Percentiles rank a stretch among this genome's conserved stretches.
These are phyloP conservation scores for Jacaranda mimosifolia DNA, from an alignment of 257 asterid species.

Conservation along the genomic window DNA sequence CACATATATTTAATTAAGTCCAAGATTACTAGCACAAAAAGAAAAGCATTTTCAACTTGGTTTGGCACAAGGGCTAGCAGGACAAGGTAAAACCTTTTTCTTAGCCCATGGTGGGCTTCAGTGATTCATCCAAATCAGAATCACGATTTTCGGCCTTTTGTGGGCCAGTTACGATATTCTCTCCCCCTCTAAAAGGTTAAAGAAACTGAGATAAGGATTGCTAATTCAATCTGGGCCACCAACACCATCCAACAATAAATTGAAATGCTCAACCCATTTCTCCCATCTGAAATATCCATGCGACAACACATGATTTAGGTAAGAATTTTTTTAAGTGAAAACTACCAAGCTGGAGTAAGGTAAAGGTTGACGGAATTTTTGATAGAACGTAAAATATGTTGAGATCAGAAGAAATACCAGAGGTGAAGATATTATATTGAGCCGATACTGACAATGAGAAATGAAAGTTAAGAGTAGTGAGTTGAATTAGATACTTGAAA, in stretches of 20 bases:
- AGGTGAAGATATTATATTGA: too few species aligned
- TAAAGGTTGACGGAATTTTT: too few species aligned
- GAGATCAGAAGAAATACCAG: too few species aligned
- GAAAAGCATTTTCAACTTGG: neutral
- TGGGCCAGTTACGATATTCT: neutral
- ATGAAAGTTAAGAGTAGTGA: too few species aligned
- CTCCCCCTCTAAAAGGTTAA: neutral
- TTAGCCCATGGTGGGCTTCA: constrained; percentile 1
- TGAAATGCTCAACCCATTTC: neutral
- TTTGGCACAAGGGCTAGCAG: neutral
- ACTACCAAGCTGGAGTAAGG: too few species aligned
- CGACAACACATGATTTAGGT: too few species aligned
- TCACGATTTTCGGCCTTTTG: neutral
- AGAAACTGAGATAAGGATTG: neutral
- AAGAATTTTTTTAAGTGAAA: too few species aligned
- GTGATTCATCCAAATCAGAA: neutral
- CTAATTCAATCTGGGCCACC: neutral
- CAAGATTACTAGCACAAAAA: neutral
- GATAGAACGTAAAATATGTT: too few species aligned
- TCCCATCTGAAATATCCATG: neutral
- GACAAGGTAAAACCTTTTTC: neutral
- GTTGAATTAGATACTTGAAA: too few species aligned
- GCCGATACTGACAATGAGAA: too few species aligned
- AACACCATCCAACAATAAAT: neutral
- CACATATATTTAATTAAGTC: neutral